Evolutionary conservation across 208 protist species (phyloP).

Genomic region (Eutreptiella sp.): DNA sequence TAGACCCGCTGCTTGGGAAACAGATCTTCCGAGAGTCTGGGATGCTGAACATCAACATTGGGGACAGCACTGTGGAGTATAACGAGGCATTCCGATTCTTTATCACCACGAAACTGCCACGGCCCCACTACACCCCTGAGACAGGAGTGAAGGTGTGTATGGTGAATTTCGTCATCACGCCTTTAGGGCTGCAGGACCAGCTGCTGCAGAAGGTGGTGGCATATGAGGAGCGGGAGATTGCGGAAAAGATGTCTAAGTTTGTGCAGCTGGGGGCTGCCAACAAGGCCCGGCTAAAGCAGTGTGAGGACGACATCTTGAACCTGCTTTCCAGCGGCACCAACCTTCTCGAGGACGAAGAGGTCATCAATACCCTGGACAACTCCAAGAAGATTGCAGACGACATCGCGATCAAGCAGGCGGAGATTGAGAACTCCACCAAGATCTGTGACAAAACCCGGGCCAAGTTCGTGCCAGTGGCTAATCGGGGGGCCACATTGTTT

Average conservation of each 20-base stretch:
- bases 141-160: conserved; percentile 90
- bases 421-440: conserved; percentile 90
- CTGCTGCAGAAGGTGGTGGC: conserved; percentile 88
- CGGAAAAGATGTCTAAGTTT: conserved; percentile 89
- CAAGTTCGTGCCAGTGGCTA: conserved; percentile 86
- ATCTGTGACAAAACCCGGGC: conserved; percentile 91
- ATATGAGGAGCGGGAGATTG: conserved; percentile 83
- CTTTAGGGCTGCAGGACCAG: conserved; percentile 90
- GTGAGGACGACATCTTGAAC: conserved; percentile 77
- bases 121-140: conserved; percentile 95
- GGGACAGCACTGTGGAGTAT: conserved; percentile 88
- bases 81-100: conserved; percentile 91
- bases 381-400: conserved; percentile 90
- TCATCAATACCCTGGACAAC: conserved; percentile 83
- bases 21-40: conserved; percentile 79
- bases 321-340: conserved; percentile 59
- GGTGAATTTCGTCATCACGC: conserved; percentile 95
- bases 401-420: conserved; percentile 81
- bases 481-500: conserved; percentile 87
- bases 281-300: conserved; percentile 71
- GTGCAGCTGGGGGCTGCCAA: conserved; percentile 81
- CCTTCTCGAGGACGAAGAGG: conserved; percentile 89
- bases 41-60: conserved; percentile 82
- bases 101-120: conserved; percentile 94
- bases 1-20: conserved; percentile 93